Percentiles rank a stretch among this genome's conserved stretches.
Evolutionary conservation across 805 yeast species (phyloP).

Genomic region (Myxozyma melibiosi): DNA sequence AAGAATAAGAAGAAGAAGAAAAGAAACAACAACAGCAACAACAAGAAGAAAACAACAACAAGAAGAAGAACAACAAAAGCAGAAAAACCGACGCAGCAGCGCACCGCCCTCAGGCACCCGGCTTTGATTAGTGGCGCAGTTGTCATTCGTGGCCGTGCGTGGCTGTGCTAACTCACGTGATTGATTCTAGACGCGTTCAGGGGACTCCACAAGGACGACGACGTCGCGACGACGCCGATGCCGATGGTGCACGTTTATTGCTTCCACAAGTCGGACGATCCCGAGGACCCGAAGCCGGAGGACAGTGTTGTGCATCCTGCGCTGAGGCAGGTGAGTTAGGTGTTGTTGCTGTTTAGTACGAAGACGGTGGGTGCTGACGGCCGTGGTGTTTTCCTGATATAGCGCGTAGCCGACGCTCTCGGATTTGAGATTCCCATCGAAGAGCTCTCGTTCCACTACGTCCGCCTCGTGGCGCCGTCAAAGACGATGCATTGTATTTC

Average conservation of each 20-base stretch:
- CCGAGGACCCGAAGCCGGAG: conserved; percentile 70
- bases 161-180: not conserved
- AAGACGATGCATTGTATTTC: conserved; percentile 93
- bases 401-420: conserved; percentile 46
- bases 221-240: conserved; percentile 48
- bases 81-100: no score
- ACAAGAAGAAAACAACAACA: no score
- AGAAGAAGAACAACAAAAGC: no score
- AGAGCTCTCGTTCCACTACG: conserved; percentile 69
- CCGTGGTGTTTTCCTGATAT: not conserved
- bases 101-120: no score
- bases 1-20: no score
- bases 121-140: no score
- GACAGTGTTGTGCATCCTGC: conserved; percentile 68
- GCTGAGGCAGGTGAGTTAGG: conserved; percentile 56
- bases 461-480: conserved; percentile 93
- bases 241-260: conserved; percentile 89
- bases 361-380: not conserved
- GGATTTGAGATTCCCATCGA: conserved; percentile 51
- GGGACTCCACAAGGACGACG: conserved; percentile 60
- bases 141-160: not conserved
- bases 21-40: no score
- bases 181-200: conserved; percentile 60
- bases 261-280: conserved; percentile 78
- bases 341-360: not conserved